Evolutionary conservation across 2,329 filamentous ascomycete genomes (phyloP).

Genomic region (Calonectria pauciramosa): DNA sequence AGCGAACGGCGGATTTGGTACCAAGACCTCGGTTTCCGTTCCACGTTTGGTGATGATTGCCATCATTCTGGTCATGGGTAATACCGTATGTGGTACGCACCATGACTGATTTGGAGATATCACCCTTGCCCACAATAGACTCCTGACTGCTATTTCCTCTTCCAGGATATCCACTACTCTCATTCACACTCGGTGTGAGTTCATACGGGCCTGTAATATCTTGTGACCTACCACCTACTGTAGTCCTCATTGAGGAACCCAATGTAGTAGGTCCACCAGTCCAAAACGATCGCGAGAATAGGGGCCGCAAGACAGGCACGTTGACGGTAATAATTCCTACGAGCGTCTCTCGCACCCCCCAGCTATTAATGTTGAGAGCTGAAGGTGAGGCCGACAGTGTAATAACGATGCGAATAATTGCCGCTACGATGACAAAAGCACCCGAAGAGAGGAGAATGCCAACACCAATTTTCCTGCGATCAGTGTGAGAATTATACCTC

Average conservation of each 20-base stretch:
- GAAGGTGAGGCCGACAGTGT: slow-evolving; percentile 39
- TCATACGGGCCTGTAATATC: slow-evolving; percentile 32
- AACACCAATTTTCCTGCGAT: slow-evolving; percentile 40
- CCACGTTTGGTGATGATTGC: neutral
- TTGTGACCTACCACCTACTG: slow-evolving; percentile 15
- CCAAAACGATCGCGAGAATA: slow-evolving; percentile 35
- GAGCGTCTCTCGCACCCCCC: slow-evolving; percentile 49
- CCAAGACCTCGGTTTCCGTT: neutral
- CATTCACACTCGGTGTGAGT: slow-evolving; percentile 28
- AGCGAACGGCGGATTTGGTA: neutral
- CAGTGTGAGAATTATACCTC: neutral
- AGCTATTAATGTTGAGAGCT: slow-evolving; percentile 41
- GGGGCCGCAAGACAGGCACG: slow-evolving; percentile 28
- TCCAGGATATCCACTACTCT: neutral
- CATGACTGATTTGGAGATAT: slow-evolving; percentile 21
- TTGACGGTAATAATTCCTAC: slow-evolving; percentile 56
- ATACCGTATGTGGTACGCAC: slow-evolving; percentile 32
- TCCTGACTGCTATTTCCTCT: slow-evolving; percentile 30
- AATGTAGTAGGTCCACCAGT: neutral
- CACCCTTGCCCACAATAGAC: slow-evolving; percentile 24
- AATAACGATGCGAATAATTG: slow-evolving; percentile 39
- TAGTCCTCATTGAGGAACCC: slow-evolving; percentile 14
- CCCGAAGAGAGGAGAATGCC: slow-evolving; percentile 44
- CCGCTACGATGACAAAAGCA: slow-evolving; percentile 44
- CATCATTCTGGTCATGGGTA: slow-evolving; percentile 1